Percentiles rank a stretch among this genome's conserved stretches.
Conservation (phyloP, 305 asterid species). For the Nicotiana rustica region DNA sequence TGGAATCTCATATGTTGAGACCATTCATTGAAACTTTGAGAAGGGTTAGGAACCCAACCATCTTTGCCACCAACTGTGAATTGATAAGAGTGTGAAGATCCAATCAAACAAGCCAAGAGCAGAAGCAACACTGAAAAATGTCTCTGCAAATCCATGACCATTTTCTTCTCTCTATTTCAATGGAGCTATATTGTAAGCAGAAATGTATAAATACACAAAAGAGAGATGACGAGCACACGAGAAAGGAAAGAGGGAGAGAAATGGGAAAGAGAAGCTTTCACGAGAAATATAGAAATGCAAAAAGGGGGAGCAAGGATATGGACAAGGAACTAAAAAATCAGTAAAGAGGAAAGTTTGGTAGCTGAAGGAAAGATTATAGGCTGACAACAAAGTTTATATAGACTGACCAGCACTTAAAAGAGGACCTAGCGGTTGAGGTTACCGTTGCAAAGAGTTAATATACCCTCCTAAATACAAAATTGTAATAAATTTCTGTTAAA, state of each 20-base stretch:
- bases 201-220: background rate
- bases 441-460: background rate
- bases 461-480: too few species aligned
- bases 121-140: slow-evolving; percentile 20
- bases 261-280: background rate
- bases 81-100: slow-evolving; percentile 44
- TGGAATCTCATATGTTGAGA: slow-evolving; percentile 67
- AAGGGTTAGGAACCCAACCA: slow-evolving; percentile 70
- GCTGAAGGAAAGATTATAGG: background rate
- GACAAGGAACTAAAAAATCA: background rate
- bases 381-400: background rate
- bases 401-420: background rate
- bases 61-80: slow-evolving; percentile 59
- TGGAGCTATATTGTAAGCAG: background rate
- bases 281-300: background rate
- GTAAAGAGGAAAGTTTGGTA: background rate
- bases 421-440: background rate
- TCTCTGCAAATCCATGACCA: background rate
- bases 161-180: background rate
- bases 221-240: background rate
- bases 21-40: slow-evolving; percentile 62
- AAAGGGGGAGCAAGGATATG: background rate
- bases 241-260: background rate
- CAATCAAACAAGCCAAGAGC: slow-evolving; percentile 36
- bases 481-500: too few species aligned